These are phyloP conservation scores for Thermochaetoides dissita DNA, from an alignment of 2,329 filamentous ascomycete genomes.

Conservation along the genomic window DNA sequence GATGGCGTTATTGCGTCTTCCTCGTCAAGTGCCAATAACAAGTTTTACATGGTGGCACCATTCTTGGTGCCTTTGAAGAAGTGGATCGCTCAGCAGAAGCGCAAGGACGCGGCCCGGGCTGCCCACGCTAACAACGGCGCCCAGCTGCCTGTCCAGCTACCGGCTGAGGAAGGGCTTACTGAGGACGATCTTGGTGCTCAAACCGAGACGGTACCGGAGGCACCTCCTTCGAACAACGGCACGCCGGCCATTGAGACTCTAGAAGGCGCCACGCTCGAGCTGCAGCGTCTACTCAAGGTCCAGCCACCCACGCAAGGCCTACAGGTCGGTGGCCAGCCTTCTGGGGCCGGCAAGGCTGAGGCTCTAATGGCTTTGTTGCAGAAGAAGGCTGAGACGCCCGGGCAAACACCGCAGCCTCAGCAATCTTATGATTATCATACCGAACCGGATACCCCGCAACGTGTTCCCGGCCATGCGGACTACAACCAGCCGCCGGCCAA, in stretches of 20 bases:
- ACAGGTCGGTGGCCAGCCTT: slow-evolving; percentile 20
- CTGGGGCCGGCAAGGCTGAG: slow-evolving; percentile 31
- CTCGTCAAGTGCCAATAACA: slow-evolving; percentile 73
- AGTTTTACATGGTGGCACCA: slow-evolving; percentile 96
- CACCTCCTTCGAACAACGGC: slow-evolving; percentile 18
- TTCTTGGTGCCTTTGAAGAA: slow-evolving; percentile 76
- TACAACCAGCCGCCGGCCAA: slow-evolving; percentile 35
- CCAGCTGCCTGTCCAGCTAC: slow-evolving; percentile 29
- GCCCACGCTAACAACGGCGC: slow-evolving; percentile 25
- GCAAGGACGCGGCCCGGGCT: slow-evolving; percentile 42
- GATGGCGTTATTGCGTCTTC: slow-evolving; percentile 37
- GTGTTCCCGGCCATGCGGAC: slow-evolving; percentile 36
- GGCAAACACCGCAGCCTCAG: slow-evolving; percentile 16
- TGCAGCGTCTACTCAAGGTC: slow-evolving; percentile 42
- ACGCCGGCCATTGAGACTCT: slow-evolving; percentile 31
- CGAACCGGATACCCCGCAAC: slow-evolving; percentile 45
- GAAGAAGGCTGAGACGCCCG: slow-evolving; percentile 18
- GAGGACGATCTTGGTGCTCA: slow-evolving; percentile 46
- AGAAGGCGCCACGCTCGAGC: slow-evolving; percentile 35
- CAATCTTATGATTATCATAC: slow-evolving; percentile 21
- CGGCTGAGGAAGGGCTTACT: slow-evolving; percentile 42
- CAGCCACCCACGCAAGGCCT: slow-evolving; percentile 38
- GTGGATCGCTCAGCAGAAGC: slow-evolving; percentile 79
- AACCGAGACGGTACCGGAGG: slow-evolving; percentile 21
- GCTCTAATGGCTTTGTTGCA: slow-evolving; percentile 41